These are phyloP conservation scores for Marasmius fiardii DNA, from an alignment of 1,284 basidiomycete species.

Conservation along the genomic window DNA sequence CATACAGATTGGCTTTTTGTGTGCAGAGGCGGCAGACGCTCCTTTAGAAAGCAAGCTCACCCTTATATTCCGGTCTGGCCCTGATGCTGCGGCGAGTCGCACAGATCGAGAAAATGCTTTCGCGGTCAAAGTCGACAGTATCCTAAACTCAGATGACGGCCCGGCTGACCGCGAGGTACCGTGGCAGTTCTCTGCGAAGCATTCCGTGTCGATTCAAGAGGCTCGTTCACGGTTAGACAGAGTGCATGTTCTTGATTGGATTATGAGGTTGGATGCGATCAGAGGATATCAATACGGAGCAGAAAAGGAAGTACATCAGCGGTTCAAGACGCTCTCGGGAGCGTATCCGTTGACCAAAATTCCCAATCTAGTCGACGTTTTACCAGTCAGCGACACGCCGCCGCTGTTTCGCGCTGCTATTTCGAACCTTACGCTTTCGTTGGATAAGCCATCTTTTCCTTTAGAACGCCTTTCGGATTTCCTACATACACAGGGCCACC, in stretches of 20 bases:
- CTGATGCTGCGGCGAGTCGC: slow-evolving; percentile 74
- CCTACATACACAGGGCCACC: slow-evolving; percentile 68
- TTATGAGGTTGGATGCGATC: slow-evolving; percentile 44
- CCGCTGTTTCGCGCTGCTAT: slow-evolving; percentile 77
- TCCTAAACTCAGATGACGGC: slow-evolving; percentile 38
- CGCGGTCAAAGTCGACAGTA: slow-evolving; percentile 68
- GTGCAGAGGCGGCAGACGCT: slow-evolving; percentile 87
- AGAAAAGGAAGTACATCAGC: slow-evolving; percentile 30
- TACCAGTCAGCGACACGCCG: slow-evolving; percentile 43
- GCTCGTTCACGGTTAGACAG: slow-evolving; percentile 73
- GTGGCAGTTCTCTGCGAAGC: slow-evolving; percentile 58
- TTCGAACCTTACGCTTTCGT: slow-evolving; percentile 52
- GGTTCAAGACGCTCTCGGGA: slow-evolving; percentile 24
- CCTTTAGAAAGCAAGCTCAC: slow-evolving; percentile 81
- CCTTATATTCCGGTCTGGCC: slow-evolving; percentile 76
- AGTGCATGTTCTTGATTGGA: slow-evolving; percentile 83
- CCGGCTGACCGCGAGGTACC: slow-evolving; percentile 22
- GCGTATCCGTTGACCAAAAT: slow-evolving; percentile 22
- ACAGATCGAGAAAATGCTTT: slow-evolving; percentile 83
- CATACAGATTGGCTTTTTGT: slow-evolving; percentile 58
- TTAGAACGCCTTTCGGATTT: slow-evolving; percentile 61
- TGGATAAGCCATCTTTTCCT: slow-evolving; percentile 68
- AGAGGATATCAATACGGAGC: slow-evolving; percentile 30
- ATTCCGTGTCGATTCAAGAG: slow-evolving; percentile 68
- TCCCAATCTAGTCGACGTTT: slow-evolving; percentile 36